Base-by-base conservation (phyloP, 164 flowering plant species). In the Tetracentron sinense region DNA sequence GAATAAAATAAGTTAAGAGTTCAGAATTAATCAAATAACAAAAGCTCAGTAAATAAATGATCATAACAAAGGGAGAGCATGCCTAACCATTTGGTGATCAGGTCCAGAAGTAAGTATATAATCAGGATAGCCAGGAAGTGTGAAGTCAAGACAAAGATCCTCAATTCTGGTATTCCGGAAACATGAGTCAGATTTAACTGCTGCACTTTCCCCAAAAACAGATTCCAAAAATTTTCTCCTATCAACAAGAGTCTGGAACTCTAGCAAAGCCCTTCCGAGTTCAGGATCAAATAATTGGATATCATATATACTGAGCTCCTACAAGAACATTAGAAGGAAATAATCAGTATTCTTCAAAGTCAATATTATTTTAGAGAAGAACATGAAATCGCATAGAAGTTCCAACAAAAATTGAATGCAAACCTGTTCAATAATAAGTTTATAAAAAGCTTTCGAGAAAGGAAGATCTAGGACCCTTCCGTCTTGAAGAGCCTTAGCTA, bases 91-190 rank as follows among this genome's bases (percentile, higher is more conserved):
- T 53, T 66, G 52, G n/a, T n/a, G n/a, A 59, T 77, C 80, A 51
- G 56, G 42, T 8, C 63, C 78, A 29, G 82, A 70, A 38, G 65
- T 10, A 65, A 89, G 87, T 56, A 63, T 44, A 67, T 83, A 88
- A 68, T 89, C 89, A 54, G 94, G 83, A 82, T 88, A 90, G 4
- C 99, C 99, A 61, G 97, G 99, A 69, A 95, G 85, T 46, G 90
- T 75, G 76, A 92, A 95, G 71, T 92, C 92, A 64, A 92, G 88
- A 70, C 75, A 84, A 52, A 95, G 90, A 68, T 92, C 97, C 78
- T 89, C 97, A 69, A 95, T 83, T 60, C 57, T 80, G 26, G 88
- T 73, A 75, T 68, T 55, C 60, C 80, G 73, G 61, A 84, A 83
- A 70, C 75, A 38, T 29, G 70, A 58, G 26, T 72, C 82, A 56